These are phyloP conservation scores for Lepiota brunneoincarnata DNA, from an alignment of 768 basidiomycete species.

Conservation along the genomic window DNA sequence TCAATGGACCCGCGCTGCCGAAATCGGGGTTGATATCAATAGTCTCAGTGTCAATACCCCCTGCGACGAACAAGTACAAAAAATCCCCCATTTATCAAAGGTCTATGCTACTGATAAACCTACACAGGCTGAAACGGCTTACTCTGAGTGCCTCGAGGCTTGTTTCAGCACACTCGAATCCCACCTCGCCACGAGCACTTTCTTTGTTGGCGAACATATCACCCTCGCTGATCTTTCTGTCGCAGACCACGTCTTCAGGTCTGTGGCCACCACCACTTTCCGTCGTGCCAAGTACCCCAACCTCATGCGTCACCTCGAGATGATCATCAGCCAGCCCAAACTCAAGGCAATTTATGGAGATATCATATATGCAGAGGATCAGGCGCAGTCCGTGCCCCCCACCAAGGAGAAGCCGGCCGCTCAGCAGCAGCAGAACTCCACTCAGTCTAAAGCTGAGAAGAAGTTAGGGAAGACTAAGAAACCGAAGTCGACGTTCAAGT, in stretches of 20 bases:
- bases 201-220: conserved; percentile 91
- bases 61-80: conserved; percentile 77
- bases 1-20: conserved; percentile 81
- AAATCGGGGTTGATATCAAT: conserved; percentile 55
- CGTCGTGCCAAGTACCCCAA: conserved; percentile 69
- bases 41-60: conserved; percentile 40
- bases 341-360: conserved; percentile 67
- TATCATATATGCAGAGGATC: conserved; percentile 64
- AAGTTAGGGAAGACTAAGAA: conserved; percentile 61
- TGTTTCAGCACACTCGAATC: conserved; percentile 67
- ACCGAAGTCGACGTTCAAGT: conserved; percentile 83
- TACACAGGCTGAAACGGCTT: conserved; percentile 52
- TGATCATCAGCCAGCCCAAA: conserved; percentile 80
- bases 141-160: conserved; percentile 52
- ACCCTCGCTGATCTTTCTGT: conserved; percentile 85
- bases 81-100: not conserved
- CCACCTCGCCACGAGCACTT: conserved; percentile 78
- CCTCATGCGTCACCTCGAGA: conserved; percentile 82
- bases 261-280: conserved; percentile 48
- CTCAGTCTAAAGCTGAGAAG: conserved; percentile 57
- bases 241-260: conserved; percentile 55
- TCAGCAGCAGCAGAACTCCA: conserved; percentile 39
- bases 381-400: conserved; percentile 66
- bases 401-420: conserved; percentile 76
- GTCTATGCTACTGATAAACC: not conserved